Evolutionary conservation across 1,284 basidiomycete genomes (phyloP).

Genomic region (Trichosporon inkin): DNA sequence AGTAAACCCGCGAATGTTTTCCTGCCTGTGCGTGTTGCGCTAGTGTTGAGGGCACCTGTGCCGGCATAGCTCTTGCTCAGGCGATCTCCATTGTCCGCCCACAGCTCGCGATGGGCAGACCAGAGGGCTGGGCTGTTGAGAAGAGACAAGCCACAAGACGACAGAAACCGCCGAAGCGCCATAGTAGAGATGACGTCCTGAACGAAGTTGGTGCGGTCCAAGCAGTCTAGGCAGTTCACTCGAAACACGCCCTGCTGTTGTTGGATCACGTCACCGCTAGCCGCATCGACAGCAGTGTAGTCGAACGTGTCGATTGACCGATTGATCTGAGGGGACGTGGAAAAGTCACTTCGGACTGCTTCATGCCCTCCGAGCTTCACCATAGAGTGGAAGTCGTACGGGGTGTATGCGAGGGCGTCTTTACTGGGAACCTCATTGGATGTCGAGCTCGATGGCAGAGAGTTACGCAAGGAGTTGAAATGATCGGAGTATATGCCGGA

Average conservation of each 20-base stretch:
- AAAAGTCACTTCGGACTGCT: conserved; percentile 69
- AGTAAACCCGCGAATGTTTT: conserved; percentile 85
- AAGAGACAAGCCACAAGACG: conserved; percentile 34
- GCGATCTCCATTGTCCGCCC: conserved; percentile 94
- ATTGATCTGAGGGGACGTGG: conserved; percentile 61
- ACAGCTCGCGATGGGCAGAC: conserved; percentile 83
- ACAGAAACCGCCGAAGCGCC: conserved; percentile 59
- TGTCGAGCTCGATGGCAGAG: conserved; percentile 45
- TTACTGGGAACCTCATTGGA: conserved; percentile 29
- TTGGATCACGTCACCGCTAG: conserved; percentile 65
- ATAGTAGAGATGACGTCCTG: conserved; percentile 83
- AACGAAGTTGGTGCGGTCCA: conserved; percentile 97
- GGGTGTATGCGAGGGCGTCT: conserved; percentile 59
- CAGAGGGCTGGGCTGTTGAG: conserved; percentile 58
- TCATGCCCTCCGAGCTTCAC: conserved; percentile 85
- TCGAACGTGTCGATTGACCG: conserved; percentile 74
- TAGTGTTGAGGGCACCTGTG: conserved; percentile 92
- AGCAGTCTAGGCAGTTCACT: conserved; percentile 91
- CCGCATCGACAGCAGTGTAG: conserved; percentile 72
- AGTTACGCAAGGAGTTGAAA: conserved; percentile 52
- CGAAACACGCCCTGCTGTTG: conserved; percentile 86
- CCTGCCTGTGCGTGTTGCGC: conserved; percentile 89
- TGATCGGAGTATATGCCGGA: conserved; percentile 77
- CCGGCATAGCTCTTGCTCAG: conserved; percentile 89
- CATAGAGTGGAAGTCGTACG: conserved; percentile 90